Evolutionary conservation across 768 basidiomycete genomes (phyloP).

Genomic region (Xerocomellus dryophilus): DNA sequence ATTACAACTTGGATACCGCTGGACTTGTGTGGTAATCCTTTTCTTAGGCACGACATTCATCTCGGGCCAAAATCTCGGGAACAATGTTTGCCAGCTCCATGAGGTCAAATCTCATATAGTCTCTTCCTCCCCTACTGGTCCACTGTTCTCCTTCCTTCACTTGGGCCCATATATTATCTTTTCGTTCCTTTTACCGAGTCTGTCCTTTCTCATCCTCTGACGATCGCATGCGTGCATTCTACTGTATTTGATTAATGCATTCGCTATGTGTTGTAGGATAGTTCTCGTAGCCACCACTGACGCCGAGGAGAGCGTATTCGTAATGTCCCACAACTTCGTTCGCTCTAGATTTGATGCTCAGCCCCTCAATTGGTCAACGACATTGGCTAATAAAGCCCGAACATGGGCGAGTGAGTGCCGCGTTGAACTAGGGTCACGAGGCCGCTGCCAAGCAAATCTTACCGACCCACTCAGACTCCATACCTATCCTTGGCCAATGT

Average conservation of each 20-base stretch:
- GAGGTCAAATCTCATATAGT: neutral
- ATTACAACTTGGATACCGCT: neutral
- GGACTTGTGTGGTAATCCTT: neutral
- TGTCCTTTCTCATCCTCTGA: constrained; percentile 1
- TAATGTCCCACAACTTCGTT: constrained; percentile 47
- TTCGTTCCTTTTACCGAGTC: neutral
- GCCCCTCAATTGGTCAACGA: constrained; percentile 47
- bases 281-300: constrained; percentile 12
- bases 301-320: constrained; percentile 30
- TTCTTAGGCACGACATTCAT: constrained; percentile 1
- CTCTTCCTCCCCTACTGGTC: neutral
- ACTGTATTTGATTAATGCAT: neutral
- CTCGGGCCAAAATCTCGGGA: neutral
- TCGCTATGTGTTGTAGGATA: constrained; percentile 16
- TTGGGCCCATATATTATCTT: neutral
- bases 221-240: constrained; percentile 9
- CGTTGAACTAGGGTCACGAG: constrained; percentile 33
- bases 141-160: neutral
- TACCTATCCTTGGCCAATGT: neutral
- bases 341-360: constrained; percentile 43
- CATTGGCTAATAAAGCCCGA: constrained; percentile 46
- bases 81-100: neutral
- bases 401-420: constrained; percentile 50
- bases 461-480: too few relatives aligned
- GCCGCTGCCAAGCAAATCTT: neutral